These are phyloP conservation scores for Candida pseudofarinosa DNA, from an alignment of 805 yeast species.

Conservation along the genomic window DNA sequence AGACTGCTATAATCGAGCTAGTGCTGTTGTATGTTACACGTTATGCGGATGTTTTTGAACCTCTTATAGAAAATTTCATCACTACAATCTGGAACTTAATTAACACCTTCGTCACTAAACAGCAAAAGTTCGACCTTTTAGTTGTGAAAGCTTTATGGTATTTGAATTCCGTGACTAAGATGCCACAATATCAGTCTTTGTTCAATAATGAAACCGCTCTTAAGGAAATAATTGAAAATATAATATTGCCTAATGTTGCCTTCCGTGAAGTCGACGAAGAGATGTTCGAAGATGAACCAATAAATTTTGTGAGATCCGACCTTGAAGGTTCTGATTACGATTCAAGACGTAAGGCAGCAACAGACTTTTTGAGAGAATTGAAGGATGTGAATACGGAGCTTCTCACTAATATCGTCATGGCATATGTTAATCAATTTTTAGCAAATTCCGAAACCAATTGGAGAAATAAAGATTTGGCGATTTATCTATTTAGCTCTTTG, in stretches of 20 bases:
- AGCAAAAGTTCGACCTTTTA: constrained; percentile 78
- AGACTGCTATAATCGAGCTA: constrained; percentile 80
- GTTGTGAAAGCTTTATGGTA: constrained; percentile 79
- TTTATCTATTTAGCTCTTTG: constrained; percentile 78
- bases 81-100: constrained; percentile 79
- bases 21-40: constrained; percentile 82
- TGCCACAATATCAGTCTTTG: constrained; percentile 62
- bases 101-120: constrained; percentile 53
- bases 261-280: constrained; percentile 89
- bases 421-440: constrained; percentile 66
- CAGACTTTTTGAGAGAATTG: constrained; percentile 84
- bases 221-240: constrained; percentile 73
- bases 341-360: constrained; percentile 88
- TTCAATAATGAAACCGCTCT: constrained; percentile 58
- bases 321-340: constrained; percentile 93
- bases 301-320: constrained; percentile 87
- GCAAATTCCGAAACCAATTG: constrained; percentile 55
- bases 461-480: constrained; percentile 84
- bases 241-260: constrained; percentile 83
- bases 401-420: constrained; percentile 71
- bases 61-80: constrained; percentile 71
- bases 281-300: constrained; percentile 94
- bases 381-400: constrained; percentile 71
- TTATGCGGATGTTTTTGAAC: constrained; percentile 88
- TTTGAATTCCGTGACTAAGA: constrained; percentile 73